These are phyloP conservation scores for Mortierella sp. DNA, from an alignment of 371 early-diverging fungal species.

Conservation along the genomic window DNA sequence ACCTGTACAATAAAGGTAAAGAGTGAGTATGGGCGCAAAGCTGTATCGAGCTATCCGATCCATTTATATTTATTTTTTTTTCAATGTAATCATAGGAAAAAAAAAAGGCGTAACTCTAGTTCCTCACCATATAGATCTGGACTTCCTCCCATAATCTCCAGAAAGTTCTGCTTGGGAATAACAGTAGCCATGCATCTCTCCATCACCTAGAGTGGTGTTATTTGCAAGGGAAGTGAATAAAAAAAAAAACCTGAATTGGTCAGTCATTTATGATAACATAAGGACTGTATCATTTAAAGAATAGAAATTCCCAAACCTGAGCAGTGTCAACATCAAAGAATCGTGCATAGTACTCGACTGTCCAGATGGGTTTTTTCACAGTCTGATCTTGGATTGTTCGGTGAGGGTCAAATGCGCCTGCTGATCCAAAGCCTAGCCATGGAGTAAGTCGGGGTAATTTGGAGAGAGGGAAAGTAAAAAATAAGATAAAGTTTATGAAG, in stretches of 20 bases:
- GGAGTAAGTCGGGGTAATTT: neutral
- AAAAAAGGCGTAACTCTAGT: too few relatives aligned
- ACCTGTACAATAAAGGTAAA: slow-evolving; percentile 57
- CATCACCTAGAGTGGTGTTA: slow-evolving; percentile 59
- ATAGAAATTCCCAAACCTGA: slow-evolving; percentile 62
- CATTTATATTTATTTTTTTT: neutral
- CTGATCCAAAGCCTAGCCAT: slow-evolving; percentile 29
- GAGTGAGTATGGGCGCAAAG: neutral
- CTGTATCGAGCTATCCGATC: neutral
- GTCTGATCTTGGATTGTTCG: slow-evolving; percentile 55
- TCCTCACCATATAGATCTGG: slow-evolving; percentile 83
- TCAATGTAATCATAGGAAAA: too few relatives aligned
- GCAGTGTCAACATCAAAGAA: slow-evolving; percentile 93
- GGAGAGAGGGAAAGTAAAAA: slow-evolving; percentile 6
- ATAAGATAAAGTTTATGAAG: neutral
- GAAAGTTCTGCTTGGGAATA: slow-evolving; percentile 64
- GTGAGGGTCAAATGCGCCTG: slow-evolving; percentile 59
- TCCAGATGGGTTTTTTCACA: slow-evolving; percentile 72
- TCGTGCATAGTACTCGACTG: slow-evolving; percentile 86
- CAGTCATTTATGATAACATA: neutral
- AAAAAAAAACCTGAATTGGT: neutral
- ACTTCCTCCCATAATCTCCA: slow-evolving; percentile 58
- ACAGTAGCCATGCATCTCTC: slow-evolving; percentile 64
- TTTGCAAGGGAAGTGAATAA: neutral
- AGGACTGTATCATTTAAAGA: neutral